Percentiles rank a stretch among this genome's conserved stretches.
phyloP scores from a whole-genome alignment of 805 yeast genomes.

The Maudiozyma barnettii region DNA sequence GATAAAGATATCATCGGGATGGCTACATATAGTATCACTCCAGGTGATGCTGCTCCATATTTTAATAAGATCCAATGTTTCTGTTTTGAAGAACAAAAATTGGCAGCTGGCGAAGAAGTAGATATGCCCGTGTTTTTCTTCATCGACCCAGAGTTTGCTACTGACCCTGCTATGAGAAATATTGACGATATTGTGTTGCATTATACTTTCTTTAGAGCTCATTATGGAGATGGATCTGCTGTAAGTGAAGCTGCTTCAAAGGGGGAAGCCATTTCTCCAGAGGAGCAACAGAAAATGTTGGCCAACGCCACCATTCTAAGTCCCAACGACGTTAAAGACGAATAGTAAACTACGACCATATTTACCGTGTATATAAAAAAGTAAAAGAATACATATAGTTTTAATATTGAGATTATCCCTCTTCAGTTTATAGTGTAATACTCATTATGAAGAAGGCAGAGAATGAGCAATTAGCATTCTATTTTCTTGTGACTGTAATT shows the following conservation, averaged over 20 bases:
- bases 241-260: conserved; percentile 19
- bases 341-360: background rate
- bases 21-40: conserved; percentile 96
- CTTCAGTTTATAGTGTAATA: too few species aligned
- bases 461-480: too few species aligned
- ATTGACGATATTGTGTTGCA: conserved; percentile 84
- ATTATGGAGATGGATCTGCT: conserved; percentile 34
- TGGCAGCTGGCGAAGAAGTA: conserved; percentile 92
- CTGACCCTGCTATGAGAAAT: conserved; percentile 86
- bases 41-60: conserved; percentile 93
- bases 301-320: conserved; percentile 12
- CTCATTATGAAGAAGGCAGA: too few species aligned
- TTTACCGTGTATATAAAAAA: background rate
- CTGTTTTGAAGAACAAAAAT: conserved; percentile 93
- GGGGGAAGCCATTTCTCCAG: conserved; percentile 8
- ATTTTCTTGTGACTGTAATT: too few species aligned
- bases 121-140: conserved; percentile 98
- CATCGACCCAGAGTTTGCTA: conserved; percentile 90
- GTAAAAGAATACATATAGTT: too few species aligned
- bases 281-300: conserved; percentile 10
- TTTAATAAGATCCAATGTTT: conserved; percentile 96
- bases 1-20: conserved; percentile 91
- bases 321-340: conserved; percentile 8
- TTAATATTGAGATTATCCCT: too few species aligned
- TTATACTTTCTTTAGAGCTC: conserved; percentile 77